These are phyloP conservation scores for Mrakia gelida DNA, from an alignment of 768 basidiomycete species.

Conservation along the genomic window DNA sequence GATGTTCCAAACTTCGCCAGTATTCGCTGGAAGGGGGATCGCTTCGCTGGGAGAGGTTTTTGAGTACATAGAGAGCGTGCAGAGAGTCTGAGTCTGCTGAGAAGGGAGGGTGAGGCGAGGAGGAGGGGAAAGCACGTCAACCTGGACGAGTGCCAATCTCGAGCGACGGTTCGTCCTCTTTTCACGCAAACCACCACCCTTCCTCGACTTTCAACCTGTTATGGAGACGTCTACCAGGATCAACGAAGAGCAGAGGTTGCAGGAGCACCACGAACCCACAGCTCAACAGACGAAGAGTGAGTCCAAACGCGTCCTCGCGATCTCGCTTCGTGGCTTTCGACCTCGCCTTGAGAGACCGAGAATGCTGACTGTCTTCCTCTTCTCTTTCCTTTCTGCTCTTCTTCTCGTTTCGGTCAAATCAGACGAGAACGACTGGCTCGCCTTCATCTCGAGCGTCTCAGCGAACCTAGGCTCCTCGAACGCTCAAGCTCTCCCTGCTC, in stretches of 20 bases:
- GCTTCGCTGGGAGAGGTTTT: too few relatives aligned
- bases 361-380: background rate
- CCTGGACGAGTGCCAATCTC: too few relatives aligned
- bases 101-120: too few relatives aligned
- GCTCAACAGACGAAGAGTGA: constrained; percentile 4
- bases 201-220: background rate
- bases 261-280: background rate
- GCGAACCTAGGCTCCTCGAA: background rate
- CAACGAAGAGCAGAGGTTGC: background rate
- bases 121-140: too few relatives aligned
- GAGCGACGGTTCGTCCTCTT: too few relatives aligned
- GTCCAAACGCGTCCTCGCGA: background rate
- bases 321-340: too few relatives aligned
- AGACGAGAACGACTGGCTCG: constrained; percentile 18
- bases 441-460: constrained; percentile 4
- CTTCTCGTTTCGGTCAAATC: background rate
- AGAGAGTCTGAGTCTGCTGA: too few relatives aligned
- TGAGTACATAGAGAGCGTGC: too few relatives aligned
- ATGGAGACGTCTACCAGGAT: background rate
- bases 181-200: background rate
- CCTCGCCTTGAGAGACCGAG: too few relatives aligned
- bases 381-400: background rate
- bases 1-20: too few relatives aligned
- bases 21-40: too few relatives aligned
- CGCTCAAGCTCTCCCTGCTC: background rate